These are phyloP conservation scores for Microdochium bolleyi DNA, from an alignment of 2,329 filamentous ascomycete genomes.

Conservation along the genomic window DNA sequence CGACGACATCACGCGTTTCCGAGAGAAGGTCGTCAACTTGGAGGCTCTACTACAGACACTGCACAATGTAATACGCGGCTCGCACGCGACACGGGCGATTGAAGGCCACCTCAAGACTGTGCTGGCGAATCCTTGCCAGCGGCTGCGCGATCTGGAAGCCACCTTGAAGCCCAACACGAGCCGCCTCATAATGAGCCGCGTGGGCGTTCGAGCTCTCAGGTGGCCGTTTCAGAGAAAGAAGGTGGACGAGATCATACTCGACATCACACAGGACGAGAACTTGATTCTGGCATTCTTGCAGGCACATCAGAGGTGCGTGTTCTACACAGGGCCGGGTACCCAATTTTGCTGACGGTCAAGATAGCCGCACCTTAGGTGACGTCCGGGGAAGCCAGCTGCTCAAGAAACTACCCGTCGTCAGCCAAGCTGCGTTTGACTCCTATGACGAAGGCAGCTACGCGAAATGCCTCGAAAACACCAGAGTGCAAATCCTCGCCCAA, in stretches of 20 bases:
- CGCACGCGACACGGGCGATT: not conserved
- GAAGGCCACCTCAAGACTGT: not conserved
- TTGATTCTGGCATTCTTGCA: not conserved
- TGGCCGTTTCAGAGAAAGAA: not conserved
- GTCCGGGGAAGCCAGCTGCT: not conserved
- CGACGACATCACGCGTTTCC: not conserved
- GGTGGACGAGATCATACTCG: not conserved
- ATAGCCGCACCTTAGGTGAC: not conserved
- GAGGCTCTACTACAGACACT: not conserved
- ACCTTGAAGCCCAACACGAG: not conserved
- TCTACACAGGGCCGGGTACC: not conserved
- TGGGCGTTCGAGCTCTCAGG: not conserved
- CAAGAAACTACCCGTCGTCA: not conserved
- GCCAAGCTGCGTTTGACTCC: conserved; percentile 22
- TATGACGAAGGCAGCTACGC: conserved; percentile 21
- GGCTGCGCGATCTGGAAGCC: not conserved
- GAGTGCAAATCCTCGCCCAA: conserved; percentile 18
- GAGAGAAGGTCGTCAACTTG: not conserved
- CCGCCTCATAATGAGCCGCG: not conserved
- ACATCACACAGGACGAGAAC: not conserved
- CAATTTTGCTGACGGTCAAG: not conserved
- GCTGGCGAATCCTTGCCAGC: not conserved
- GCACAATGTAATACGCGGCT: not conserved
- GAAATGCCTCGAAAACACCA: conserved; percentile 20
- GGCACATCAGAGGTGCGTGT: not conserved